phyloP scores from a whole-genome alignment of 164 flowering plant genomes.

The Houttuynia cordata region DNA sequence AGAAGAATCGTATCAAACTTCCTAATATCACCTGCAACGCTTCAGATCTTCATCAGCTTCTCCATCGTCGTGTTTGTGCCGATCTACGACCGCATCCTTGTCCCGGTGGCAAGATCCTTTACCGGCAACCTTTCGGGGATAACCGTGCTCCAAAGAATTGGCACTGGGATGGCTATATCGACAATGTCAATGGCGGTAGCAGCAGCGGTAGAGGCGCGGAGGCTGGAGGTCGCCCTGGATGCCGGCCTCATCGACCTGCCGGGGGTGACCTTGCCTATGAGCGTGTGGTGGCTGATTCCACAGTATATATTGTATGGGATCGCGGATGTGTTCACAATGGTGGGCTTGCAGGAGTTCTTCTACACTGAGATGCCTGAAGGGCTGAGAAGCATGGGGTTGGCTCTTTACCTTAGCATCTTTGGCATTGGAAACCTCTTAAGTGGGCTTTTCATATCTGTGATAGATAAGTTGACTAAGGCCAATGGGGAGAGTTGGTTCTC shows the following conservation, averaged over 20 bases:
- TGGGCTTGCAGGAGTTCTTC: slow-evolving; percentile 9
- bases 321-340: slow-evolving; percentile 1
- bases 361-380: neutral
- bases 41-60: slow-evolving; percentile 9
- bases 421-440: slow-evolving; percentile 8
- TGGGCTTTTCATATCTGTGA: slow-evolving; percentile 1
- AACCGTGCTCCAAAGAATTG: slow-evolving; percentile 18
- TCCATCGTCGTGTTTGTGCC: slow-evolving; percentile 12
- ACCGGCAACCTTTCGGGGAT: slow-evolving; percentile 13
- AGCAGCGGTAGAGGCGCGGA: slow-evolving; percentile 7
- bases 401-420: slow-evolving; percentile 3
- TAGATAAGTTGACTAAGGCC: neutral
- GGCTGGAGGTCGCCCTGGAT: slow-evolving; percentile 6
- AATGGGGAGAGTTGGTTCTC: slow-evolving; percentile 4
- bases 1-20: neutral
- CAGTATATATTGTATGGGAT: slow-evolving; percentile 2
- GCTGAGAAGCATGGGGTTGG: slow-evolving; percentile 6
- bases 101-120: slow-evolving; percentile 11
- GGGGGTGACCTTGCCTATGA: slow-evolving; percentile 5
- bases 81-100: slow-evolving; percentile 15
- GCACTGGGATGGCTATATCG: slow-evolving; percentile 5
- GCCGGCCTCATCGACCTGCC: slow-evolving; percentile 2
- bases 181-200: slow-evolving; percentile 4
- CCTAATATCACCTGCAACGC: slow-evolving; percentile 2
- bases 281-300: slow-evolving; percentile 6